Conservation (phyloP, 345 rosid genomes). For the Rhodamnia rubescens region DNA sequence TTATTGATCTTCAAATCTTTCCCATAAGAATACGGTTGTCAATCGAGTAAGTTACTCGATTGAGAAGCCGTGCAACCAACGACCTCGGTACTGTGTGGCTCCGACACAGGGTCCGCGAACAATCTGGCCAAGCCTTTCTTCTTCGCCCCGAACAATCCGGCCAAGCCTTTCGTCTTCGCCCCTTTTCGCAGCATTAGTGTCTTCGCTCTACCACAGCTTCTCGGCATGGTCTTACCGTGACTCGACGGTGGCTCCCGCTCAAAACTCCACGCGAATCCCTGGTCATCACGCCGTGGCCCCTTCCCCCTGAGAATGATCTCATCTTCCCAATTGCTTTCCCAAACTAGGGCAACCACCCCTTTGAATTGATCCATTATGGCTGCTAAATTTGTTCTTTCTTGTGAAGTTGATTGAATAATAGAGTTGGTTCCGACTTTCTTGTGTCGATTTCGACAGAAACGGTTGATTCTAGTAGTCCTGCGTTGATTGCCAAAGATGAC, state of each 20-base stretch:
- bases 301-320: neutral
- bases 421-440: neutral
- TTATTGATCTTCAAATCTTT: neutral
- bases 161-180: neutral
- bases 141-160: neutral
- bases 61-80: neutral
- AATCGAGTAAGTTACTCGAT: neutral
- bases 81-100: neutral
- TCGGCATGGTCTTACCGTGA: neutral
- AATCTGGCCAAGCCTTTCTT: neutral
- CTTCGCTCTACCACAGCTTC: neutral
- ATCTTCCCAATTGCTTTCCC: neutral
- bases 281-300: neutral
- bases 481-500: neutral
- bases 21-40: neutral
- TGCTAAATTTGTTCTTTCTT: neutral
- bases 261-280: neutral
- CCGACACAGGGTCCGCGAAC: neutral
- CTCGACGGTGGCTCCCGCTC: neutral
- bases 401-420: neutral
- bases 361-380: neutral
- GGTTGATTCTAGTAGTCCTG: neutral
- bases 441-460: neutral
- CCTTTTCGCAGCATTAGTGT: neutral
- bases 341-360: neutral